A percentile compares a stretch with the other conserved stretches of the same genome.
These are phyloP conservation scores for Phytophthora podocarpi DNA, from an alignment of 352 stramenopile genomes.

Conservation along the genomic window DNA sequence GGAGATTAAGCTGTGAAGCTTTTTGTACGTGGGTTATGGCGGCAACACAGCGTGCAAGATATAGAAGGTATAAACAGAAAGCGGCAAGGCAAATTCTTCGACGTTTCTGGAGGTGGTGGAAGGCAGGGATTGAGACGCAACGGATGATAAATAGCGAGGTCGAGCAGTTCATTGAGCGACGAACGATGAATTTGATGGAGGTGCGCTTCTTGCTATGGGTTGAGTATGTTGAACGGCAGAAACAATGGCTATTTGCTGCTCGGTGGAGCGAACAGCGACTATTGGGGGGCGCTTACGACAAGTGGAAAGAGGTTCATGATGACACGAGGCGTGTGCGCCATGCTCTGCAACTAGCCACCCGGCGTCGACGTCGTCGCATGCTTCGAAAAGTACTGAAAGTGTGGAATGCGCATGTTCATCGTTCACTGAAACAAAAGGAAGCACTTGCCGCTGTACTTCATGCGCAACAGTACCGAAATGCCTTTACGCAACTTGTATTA, in stretches of 20 bases:
- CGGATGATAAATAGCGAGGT: constrained; percentile 6
- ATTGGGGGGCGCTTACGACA: constrained; percentile 23
- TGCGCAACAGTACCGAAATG: constrained; percentile 11
- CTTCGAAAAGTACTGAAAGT: constrained; percentile 9
- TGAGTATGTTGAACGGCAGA: constrained; percentile 22
- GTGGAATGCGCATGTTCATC: constrained; percentile 7
- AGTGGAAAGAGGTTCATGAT: constrained; percentile 21
- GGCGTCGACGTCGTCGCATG: constrained; percentile 21
- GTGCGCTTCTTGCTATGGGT: constrained; percentile 16
- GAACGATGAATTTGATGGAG: background rate
- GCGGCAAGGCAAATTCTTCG: constrained; percentile 12
- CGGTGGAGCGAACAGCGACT: constrained; percentile 23
- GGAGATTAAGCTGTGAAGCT: constrained; percentile 3
- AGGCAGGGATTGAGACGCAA: constrained; percentile 12
- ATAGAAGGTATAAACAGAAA: constrained; percentile 15
- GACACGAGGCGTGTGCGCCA: constrained; percentile 8
- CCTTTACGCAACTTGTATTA: constrained; percentile 9
- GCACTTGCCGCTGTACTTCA: constrained; percentile 14
- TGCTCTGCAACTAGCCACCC: constrained; percentile 18
- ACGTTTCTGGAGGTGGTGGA: constrained; percentile 24
- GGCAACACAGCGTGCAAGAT: background rate
- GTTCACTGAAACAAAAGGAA: constrained; percentile 3
- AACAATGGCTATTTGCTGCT: constrained; percentile 27
- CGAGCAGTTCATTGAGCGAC: background rate
- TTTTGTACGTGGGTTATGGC: constrained; percentile 23